phyloP scores from a whole-genome alignment of 1,284 basidiomycete genomes.

The Pseudozyma tsukubaensis region DNA sequence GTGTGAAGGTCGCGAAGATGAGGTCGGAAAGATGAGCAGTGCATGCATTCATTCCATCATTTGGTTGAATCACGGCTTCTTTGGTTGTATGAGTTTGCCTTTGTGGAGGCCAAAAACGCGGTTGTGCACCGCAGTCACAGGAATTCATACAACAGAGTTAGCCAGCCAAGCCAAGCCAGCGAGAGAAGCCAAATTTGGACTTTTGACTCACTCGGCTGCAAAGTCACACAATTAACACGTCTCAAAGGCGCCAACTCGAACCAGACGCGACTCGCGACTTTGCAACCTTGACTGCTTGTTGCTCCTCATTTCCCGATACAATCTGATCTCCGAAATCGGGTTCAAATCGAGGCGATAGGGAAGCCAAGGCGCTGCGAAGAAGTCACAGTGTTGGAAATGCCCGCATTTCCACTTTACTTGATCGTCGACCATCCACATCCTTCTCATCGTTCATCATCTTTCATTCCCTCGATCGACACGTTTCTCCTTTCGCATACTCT shows the following conservation, averaged over 20 bases:
- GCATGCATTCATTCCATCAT: no score
- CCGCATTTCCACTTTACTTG: neutral
- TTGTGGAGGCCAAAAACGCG: no score
- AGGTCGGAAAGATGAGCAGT: no score
- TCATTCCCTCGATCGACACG: neutral
- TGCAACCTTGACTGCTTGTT: neutral
- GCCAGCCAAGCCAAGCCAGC: no score
- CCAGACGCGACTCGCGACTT: slow-evolving; percentile 33
- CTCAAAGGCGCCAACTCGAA: neutral
- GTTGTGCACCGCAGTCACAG: no score
- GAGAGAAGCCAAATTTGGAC: neutral
- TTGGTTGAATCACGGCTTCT: no score
- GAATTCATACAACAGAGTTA: no score
- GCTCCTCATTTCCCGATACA: neutral
- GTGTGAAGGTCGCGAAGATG: no score
- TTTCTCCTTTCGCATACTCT: neutral
- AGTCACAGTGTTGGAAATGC: no score
- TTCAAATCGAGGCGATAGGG: neutral
- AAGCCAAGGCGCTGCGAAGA: no score
- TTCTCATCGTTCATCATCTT: neutral
- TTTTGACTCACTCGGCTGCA: neutral
- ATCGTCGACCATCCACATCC: neutral
- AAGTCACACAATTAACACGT: slow-evolving; percentile 22
- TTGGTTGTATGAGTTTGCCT: no score
- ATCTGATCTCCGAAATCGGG: neutral